Evolutionary conservation across 1,284 basidiomycete species (phyloP).

Genomic region (Hypsizygus ulmarius): DNA sequence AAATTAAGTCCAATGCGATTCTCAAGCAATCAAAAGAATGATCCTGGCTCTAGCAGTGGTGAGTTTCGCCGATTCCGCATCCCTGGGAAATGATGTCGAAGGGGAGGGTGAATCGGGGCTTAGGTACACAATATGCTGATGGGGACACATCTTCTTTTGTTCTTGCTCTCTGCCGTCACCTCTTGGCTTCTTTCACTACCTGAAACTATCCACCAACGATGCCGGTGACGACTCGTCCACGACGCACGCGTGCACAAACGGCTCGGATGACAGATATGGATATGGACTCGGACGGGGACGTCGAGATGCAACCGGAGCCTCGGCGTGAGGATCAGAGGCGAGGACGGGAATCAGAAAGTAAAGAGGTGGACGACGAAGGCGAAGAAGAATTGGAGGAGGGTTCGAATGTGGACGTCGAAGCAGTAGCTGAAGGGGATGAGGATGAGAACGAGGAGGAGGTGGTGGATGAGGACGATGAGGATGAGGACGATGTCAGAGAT

Average conservation of each 20-base stretch:
- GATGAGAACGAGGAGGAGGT: conserved; percentile 11
- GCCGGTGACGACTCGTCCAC: conserved; percentile 31
- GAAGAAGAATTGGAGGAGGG: conserved; percentile 23
- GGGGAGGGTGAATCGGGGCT: background rate
- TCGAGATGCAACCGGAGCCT: conserved; percentile 27
- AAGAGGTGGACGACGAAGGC: conserved; percentile 20
- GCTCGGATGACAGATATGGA: conserved; percentile 31
- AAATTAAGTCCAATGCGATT: too few species aligned
- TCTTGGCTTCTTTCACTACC: background rate
- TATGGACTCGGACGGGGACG: conserved; percentile 27
- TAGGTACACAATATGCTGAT: conserved; percentile 13
- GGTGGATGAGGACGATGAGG: conserved; percentile 15
- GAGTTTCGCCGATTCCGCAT: conserved; percentile 6
- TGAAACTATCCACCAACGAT: conserved; percentile 7
- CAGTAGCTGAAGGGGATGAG: conserved; percentile 8
- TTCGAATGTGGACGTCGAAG: conserved; percentile 17
- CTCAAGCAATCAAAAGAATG: conserved; percentile 5
- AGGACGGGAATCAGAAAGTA: conserved; percentile 27
- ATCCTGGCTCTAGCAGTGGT: conserved; percentile 13
- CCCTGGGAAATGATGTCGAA: conserved; percentile 23
- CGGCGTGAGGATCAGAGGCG: conserved; percentile 29
- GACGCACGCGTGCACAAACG: conserved; percentile 24
- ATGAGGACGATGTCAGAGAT: conserved; percentile 25
- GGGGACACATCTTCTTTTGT: conserved; percentile 3
- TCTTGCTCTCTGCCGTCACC: background rate